These are phyloP conservation scores for Pseudogymnoascus sp. DNA, from an alignment of 2,329 filamentous ascomycete species.

Conservation along the genomic window DNA sequence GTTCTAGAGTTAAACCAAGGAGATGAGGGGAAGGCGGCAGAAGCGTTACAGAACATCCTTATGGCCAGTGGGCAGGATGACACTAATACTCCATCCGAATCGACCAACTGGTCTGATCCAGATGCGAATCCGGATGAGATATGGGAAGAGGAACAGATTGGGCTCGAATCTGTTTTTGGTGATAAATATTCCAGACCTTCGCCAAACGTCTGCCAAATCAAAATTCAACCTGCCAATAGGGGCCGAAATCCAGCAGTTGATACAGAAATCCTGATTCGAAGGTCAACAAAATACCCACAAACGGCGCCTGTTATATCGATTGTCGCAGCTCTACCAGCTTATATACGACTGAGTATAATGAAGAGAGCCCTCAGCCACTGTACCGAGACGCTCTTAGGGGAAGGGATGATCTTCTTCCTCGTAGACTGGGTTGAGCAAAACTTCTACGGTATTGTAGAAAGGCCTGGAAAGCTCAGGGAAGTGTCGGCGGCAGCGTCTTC, in stretches of 20 bases:
- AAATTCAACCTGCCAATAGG: constrained; percentile 51
- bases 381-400: constrained; percentile 63
- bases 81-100: constrained; percentile 30
- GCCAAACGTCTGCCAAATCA: constrained; percentile 62
- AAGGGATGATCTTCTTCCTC: constrained; percentile 86
- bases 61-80: constrained; percentile 40
- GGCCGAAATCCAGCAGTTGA: constrained; percentile 45
- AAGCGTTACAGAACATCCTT: constrained; percentile 68
- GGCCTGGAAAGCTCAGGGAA: constrained; percentile 76
- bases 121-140: constrained; percentile 50
- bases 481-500: constrained; percentile 73
- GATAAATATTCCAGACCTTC: constrained; percentile 60
- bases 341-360: constrained; percentile 85
- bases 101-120: constrained; percentile 33
- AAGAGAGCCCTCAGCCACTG: constrained; percentile 64
- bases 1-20: constrained; percentile 63
- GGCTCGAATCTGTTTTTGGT: constrained; percentile 79
- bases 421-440: constrained; percentile 88
- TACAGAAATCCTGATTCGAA: constrained; percentile 59
- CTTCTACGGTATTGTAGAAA: constrained; percentile 73
- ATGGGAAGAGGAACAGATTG: constrained; percentile 82
- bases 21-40: constrained; percentile 72
- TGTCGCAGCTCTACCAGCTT: constrained; percentile 69
- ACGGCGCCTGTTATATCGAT: constrained; percentile 63
- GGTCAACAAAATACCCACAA: constrained; percentile 67